A percentile compares a stretch with the other conserved stretches of the same genome.
These are phyloP conservation scores for Simplicillium aogashimaense DNA, from an alignment of 2,329 filamentous ascomycete genomes.

Conservation along the genomic window DNA sequence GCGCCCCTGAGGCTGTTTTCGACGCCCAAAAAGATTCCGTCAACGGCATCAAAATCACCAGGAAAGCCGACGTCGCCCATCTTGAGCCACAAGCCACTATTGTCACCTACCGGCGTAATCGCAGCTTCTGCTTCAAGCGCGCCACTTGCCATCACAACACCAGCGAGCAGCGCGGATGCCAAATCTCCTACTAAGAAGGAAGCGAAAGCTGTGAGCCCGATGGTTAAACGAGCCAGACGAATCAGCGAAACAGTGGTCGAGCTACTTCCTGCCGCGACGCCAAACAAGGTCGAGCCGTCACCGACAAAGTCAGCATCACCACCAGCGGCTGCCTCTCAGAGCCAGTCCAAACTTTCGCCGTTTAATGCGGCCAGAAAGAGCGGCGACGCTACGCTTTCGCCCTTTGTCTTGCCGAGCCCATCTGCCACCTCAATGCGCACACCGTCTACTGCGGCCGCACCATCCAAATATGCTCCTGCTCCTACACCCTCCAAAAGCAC, in stretches of 20 bases:
- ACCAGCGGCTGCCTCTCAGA: constrained; percentile 10
- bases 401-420: background rate
- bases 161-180: constrained; percentile 12
- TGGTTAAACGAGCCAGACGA: constrained; percentile 14
- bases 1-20: background rate
- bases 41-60: background rate
- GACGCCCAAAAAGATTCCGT: background rate
- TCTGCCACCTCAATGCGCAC: background rate
- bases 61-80: background rate
- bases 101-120: background rate
- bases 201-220: constrained; percentile 14
- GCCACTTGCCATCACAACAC: constrained; percentile 11
- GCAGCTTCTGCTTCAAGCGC: constrained; percentile 6
- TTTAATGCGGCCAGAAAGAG: constrained; percentile 6
- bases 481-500: too few species aligned
- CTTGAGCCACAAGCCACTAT: background rate
- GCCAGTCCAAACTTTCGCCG: constrained; percentile 7
- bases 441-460: too few species aligned
- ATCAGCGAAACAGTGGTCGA: constrained; percentile 18
- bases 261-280: constrained; percentile 15
- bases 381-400: background rate
- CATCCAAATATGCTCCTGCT: too few species aligned
- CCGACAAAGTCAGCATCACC: constrained; percentile 18
- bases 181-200: constrained; percentile 21
- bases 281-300: constrained; percentile 14